phyloP scores from a whole-genome alignment of 495 filamentous ascomycete genomes.

The Hypoxylon perforatum region DNA sequence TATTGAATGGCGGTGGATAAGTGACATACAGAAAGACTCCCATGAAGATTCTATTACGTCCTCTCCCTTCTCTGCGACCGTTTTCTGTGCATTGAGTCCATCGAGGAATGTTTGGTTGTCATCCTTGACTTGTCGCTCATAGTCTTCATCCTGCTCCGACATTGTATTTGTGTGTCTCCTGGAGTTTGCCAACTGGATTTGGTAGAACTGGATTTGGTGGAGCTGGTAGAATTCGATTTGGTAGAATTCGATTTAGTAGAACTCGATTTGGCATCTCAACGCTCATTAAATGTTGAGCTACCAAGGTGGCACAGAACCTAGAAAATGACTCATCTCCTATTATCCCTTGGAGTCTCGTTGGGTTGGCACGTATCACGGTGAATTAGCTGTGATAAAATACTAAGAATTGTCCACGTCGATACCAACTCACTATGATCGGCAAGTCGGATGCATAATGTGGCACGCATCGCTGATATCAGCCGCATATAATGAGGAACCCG shows the following conservation, averaged over 20 bases:
- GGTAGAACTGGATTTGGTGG: neutral
- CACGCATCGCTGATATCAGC: neutral
- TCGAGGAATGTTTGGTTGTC: conserved; percentile 21
- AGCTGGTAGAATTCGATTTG: neutral
- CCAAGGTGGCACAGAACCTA: neutral
- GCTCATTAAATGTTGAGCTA: no score
- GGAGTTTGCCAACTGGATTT: neutral
- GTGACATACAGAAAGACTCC: conserved; percentile 9
- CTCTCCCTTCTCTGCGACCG: conserved; percentile 8
- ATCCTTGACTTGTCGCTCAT: conserved; percentile 16
- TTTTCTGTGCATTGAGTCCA: conserved; percentile 13
- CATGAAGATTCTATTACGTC: conserved; percentile 19
- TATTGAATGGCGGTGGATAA: no score
- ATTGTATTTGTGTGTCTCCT: neutral
- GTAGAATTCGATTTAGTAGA: neutral
- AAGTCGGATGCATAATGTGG: neutral
- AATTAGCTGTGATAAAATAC: neutral
- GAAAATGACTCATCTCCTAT: neutral
- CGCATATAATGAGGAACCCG: no score
- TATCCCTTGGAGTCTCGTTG: no score
- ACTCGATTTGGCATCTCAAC: no score
- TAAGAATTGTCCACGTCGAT: neutral
- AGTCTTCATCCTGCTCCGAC: conserved; percentile 14
- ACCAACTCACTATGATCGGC: neutral
- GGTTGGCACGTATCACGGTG: neutral